Conservation (phyloP, 768 basidiomycete genomes). For the Rhodotorula graminis region DNA sequence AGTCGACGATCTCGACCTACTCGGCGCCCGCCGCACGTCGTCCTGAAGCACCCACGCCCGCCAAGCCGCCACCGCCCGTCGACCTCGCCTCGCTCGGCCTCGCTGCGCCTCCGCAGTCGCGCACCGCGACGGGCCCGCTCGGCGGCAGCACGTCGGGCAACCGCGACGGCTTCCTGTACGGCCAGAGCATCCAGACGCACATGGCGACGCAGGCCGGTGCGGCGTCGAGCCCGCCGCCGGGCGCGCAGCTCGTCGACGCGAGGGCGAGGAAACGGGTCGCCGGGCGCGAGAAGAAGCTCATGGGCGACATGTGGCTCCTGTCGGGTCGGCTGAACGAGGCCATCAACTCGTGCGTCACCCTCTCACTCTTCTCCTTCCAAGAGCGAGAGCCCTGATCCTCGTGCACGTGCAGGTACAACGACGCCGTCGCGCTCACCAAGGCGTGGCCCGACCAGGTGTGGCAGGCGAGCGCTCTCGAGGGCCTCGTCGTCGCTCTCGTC, state of each 20-base stretch:
- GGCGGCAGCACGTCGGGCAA: conserved; percentile 29
- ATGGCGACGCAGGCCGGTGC: conserved; percentile 15
- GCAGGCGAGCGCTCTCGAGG: conserved; percentile 85
- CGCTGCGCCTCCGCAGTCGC: conserved; percentile 25
- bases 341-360: conserved; percentile 61
- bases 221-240: conserved; percentile 27
- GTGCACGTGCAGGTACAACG: conserved; percentile 63
- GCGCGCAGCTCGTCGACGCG: conserved; percentile 27
- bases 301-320: conserved; percentile 81
- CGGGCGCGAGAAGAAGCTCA: conserved; percentile 77
- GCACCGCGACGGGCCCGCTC: conserved; percentile 20
- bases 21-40: neutral
- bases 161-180: conserved; percentile 26
- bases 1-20: conserved; percentile 9
- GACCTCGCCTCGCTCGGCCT: conserved; percentile 28
- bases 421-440: conserved; percentile 74
- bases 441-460: conserved; percentile 70
- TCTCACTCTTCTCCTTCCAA: neutral
- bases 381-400: conserved; percentile 3
- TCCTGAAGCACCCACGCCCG: neutral
- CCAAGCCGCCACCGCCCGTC: conserved; percentile 16
- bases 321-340: conserved; percentile 83
- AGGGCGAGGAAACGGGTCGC: conserved; percentile 32
- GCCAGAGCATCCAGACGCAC: conserved; percentile 23
- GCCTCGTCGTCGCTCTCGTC: conserved; percentile 69